These are phyloP conservation scores for Fulvia fulva DNA, from an alignment of 2,329 filamentous ascomycete species.

Conservation along the genomic window DNA sequence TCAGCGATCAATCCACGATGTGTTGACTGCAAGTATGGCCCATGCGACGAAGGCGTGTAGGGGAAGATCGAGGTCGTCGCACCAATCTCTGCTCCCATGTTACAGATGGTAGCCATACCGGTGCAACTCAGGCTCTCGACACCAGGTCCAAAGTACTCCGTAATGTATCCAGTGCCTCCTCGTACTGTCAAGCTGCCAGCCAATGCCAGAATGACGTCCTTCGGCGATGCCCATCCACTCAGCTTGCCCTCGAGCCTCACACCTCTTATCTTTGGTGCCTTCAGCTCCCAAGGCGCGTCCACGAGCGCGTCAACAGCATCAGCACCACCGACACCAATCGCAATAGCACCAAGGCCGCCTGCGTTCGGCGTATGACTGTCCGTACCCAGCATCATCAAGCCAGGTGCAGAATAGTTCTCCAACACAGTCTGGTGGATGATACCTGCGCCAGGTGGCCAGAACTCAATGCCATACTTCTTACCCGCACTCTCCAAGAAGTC, in stretches of 20 bases:
- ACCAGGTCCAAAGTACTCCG: conserved; percentile 73
- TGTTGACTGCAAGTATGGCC: conserved; percentile 82
- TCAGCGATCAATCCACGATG: conserved; percentile 68
- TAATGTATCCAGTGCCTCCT: conserved; percentile 88
- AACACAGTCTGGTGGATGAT: conserved; percentile 98
- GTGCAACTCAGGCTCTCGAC: conserved; percentile 86
- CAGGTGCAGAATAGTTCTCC: conserved; percentile 96
- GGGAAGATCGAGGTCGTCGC: conserved; percentile 96
- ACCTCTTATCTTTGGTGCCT: conserved; percentile 85
- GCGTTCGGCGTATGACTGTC: conserved; percentile 97
- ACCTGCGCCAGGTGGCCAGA: conserved; percentile 89
- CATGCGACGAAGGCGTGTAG: conserved; percentile 72
- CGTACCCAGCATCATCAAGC: conserved; percentile 97
- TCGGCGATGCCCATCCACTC: conserved; percentile 86
- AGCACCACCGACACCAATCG: conserved; percentile 94
- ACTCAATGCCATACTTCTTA: conserved; percentile 89
- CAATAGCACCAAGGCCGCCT: conserved; percentile 88
- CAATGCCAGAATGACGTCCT: conserved; percentile 89
- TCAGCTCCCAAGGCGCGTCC: conserved; percentile 94
- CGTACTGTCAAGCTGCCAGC: conserved; percentile 83
- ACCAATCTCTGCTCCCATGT: conserved; percentile 83
- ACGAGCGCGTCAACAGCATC: conserved; percentile 96
- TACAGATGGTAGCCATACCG: conserved; percentile 81
- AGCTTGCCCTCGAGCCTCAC: conserved; percentile 80
- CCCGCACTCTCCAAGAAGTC: conserved; percentile 92